Conservation (phyloP, 2,329 filamentous ascomycete species). For the Verticillium nubilum region DNA sequence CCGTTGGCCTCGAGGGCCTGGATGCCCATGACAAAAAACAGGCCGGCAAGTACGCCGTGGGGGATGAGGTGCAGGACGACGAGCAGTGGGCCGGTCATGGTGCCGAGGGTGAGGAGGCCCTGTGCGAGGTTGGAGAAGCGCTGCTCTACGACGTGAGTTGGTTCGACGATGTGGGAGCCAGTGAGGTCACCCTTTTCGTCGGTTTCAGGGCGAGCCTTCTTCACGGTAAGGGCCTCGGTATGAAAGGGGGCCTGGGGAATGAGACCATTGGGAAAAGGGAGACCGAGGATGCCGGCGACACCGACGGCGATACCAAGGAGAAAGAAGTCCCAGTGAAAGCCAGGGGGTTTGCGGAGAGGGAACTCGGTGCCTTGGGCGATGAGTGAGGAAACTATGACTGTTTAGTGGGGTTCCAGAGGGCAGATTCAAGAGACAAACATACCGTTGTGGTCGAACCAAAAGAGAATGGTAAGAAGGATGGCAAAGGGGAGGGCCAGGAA, state of each 20-base stretch:
- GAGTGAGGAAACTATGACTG: constrained; percentile 62
- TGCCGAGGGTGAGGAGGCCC: constrained; percentile 70
- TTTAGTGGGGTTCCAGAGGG: background rate
- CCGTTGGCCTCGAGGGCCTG: constrained; percentile 73
- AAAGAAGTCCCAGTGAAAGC: constrained; percentile 83
- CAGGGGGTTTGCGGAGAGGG: constrained; percentile 72
- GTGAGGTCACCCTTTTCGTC: constrained; percentile 52
- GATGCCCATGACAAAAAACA: constrained; percentile 82
- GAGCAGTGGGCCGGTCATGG: constrained; percentile 71
- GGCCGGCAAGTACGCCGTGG: constrained; percentile 70
- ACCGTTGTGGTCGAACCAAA: constrained; percentile 90
- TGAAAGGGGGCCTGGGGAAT: constrained; percentile 83
- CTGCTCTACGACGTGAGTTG: constrained; percentile 68
- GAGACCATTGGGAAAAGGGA: constrained; percentile 77
- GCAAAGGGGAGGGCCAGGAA: constrained; percentile 88
- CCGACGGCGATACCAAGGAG: constrained; percentile 74
- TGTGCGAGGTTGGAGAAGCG: constrained; percentile 73
- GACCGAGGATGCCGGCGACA: constrained; percentile 67
- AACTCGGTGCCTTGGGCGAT: constrained; percentile 82
- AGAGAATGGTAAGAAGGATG: constrained; percentile 73
- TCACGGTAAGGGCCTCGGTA: constrained; percentile 70
- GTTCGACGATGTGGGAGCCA: constrained; percentile 45
- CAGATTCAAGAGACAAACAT: constrained; percentile 17
- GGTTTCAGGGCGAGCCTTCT: constrained; percentile 40
- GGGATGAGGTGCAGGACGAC: constrained; percentile 72